Base-by-base conservation (phyloP, 495 filamentous ascomycete species). In the Poronia punctata region DNA sequence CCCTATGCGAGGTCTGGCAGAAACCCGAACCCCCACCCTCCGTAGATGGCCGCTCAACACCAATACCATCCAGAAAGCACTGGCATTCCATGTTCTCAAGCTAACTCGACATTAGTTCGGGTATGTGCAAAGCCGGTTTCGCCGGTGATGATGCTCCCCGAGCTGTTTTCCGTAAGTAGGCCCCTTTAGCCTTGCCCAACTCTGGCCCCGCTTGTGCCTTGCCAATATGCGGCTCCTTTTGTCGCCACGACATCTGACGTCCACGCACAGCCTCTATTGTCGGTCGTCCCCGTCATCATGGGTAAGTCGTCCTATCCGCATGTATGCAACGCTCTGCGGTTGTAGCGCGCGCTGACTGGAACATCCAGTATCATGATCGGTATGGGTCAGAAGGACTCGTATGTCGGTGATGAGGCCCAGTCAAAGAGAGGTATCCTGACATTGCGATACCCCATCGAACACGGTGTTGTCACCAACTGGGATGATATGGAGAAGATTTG, bases 71-170 rank as follows among this genome's bases (percentile, higher is more conserved):
- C 20, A 33, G 17, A 27, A 39, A 7, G 29, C 36, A 40, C 38
- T 37, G 35, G 44, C 12, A 10, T 16, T 46, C 24, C 18, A 39
- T 33, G 12, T 39, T 35, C 8, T 25, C 21, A 35, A 59, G 64
- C 81, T 83, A 64, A 83, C 69, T 57, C 43, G 34, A 53, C 30
- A 60, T 19, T 67, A 98, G 92, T 79, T 98, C 92, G 70, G 92
- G 92, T 82, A 98, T 98, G 92, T 98, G 92, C 75, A 98, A 98
- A 79, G 92, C 92, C 84, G 92, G 92, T 87, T 98, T 98, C 75
- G 92, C 92, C 75, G 92, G 92, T 89, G 92, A 98, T 66, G 92
- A 98, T 88, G 92, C 92, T 72, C 92, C 92, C 58, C 80, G 92
- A 76, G 92, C 92, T 71, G 92, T 98, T 63, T 98, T 98, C 82